A percentile compares a stretch with the other conserved stretches of the same genome.
Evolutionary conservation across 75 land plant genomes (phyloP).

Genomic region (Selaginella moellendorffii): DNA sequence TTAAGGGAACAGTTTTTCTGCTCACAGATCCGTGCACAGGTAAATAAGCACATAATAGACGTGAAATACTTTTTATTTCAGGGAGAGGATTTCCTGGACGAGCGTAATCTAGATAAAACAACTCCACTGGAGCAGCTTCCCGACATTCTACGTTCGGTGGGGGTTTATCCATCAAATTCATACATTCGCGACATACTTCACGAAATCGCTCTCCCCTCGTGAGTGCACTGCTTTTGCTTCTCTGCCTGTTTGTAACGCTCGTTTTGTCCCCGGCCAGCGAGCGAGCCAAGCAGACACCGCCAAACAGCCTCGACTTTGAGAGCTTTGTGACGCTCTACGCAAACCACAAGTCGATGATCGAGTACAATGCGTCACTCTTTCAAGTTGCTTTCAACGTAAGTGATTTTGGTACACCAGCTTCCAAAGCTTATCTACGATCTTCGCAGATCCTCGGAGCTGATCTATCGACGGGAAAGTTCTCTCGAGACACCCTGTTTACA

Average conservation of each 20-base stretch:
- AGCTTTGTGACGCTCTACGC: slow-evolving; percentile 11
- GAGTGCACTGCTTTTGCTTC: not conserved
- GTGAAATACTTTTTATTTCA: not conserved
- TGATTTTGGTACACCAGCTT: too few species aligned
- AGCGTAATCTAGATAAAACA: slow-evolving; percentile 15
- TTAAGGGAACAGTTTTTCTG: slow-evolving; percentile 15
- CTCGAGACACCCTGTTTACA: not conserved
- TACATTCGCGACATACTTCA: slow-evolving; percentile 13
- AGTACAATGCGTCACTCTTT: not conserved
- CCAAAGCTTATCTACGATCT: too few species aligned
- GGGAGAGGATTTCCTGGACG: slow-evolving; percentile 18
- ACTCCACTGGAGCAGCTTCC: slow-evolving; percentile 13
- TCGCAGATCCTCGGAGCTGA: slow-evolving; percentile 19
- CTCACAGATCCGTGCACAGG: slow-evolving; percentile 18
- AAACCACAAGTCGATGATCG: slow-evolving; percentile 15
- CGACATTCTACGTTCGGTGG: slow-evolving; percentile 13
- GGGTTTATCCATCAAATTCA: slow-evolving; percentile 12
- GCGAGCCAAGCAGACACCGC: not conserved
- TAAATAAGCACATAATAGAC: not conserved
- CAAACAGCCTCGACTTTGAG: slow-evolving; percentile 12
- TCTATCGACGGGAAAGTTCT: slow-evolving; percentile 1
- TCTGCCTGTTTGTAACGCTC: not conserved
- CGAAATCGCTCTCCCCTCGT: slow-evolving; percentile 14
- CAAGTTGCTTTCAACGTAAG: slow-evolving; percentile 14
- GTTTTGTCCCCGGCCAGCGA: not conserved